phyloP scores from a whole-genome alignment of 2,329 filamentous ascomycete genomes.

The Epichloe typhina region DNA sequence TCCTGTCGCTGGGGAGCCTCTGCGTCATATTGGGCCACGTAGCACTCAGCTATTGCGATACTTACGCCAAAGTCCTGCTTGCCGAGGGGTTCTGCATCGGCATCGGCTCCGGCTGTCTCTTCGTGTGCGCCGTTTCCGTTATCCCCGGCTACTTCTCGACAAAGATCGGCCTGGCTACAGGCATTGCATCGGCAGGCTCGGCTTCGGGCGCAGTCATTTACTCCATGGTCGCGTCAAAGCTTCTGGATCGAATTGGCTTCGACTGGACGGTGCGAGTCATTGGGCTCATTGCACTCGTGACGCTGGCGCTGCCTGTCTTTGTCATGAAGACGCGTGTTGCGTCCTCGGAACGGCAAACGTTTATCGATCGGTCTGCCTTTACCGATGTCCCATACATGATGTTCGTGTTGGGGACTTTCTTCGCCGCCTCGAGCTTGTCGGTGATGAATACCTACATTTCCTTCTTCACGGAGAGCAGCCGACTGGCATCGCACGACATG shows the following conservation, averaged over 20 bases:
- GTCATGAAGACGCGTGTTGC: constrained; percentile 20
- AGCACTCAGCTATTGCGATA: constrained; percentile 29
- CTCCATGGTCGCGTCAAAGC: constrained; percentile 24
- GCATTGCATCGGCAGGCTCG: constrained; percentile 18
- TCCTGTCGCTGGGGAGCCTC: constrained; percentile 22
- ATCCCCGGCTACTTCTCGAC: constrained; percentile 27
- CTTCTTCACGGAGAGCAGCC: constrained; percentile 27
- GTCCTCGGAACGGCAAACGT: constrained; percentile 32
- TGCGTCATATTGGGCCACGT: constrained; percentile 28
- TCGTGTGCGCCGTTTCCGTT: constrained; percentile 23
- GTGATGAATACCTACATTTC: constrained; percentile 34
- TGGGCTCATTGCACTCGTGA: constrained; percentile 28
- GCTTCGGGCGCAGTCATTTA: constrained; percentile 10
- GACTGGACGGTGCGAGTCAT: constrained; percentile 35
- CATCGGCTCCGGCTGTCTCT: constrained; percentile 22
- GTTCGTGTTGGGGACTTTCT: constrained; percentile 21
- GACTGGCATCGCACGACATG: constrained; percentile 20
- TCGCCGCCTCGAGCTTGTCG: constrained; percentile 34
- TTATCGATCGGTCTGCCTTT: constrained; percentile 38
- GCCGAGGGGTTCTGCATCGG: constrained; percentile 26
- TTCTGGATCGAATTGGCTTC: constrained; percentile 40
- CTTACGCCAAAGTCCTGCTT: constrained; percentile 30
- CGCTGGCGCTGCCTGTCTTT: constrained; percentile 21
- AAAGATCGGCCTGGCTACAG: constrained; percentile 14
- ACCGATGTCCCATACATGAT: constrained; percentile 30